Conservation (phyloP, 805 yeast genomes). For the Hanseniaspora pseudoguilliermondii region DNA sequence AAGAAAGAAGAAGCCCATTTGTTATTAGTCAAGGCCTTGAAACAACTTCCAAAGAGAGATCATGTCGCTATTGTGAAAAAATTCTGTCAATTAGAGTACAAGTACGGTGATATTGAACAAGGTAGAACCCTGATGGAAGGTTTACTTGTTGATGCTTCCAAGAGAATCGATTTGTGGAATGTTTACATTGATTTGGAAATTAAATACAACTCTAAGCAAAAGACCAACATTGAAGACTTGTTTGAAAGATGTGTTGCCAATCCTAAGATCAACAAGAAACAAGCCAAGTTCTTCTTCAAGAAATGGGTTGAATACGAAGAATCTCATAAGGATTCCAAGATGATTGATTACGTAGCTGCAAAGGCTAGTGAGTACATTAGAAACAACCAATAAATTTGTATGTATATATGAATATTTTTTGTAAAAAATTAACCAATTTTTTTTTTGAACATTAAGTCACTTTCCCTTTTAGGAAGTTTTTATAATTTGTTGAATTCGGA, state of each 20-base stretch:
- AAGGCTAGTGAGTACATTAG: constrained; percentile 71
- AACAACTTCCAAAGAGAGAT: constrained; percentile 53
- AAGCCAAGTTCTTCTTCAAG: constrained; percentile 86
- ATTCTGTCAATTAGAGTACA: constrained; percentile 79
- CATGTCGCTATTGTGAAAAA: constrained; percentile 73
- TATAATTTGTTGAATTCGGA: too few species aligned
- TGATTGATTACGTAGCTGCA: constrained; percentile 74
- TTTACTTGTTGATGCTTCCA: constrained; percentile 74
- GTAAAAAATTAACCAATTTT: neutral
- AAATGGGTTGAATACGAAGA: constrained; percentile 83
- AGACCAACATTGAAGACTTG: constrained; percentile 46
- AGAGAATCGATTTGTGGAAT: constrained; percentile 88
- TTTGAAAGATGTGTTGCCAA: constrained; percentile 62
- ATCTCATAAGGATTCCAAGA: constrained; percentile 49
- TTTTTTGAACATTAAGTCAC: constrained; percentile 3
- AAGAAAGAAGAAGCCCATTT: constrained; percentile 50
- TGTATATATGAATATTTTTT: neutral
- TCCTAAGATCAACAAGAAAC: constrained; percentile 62
- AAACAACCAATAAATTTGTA: constrained; percentile 16
- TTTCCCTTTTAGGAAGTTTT: neutral
- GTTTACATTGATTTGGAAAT: constrained; percentile 90
- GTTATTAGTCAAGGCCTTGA: constrained; percentile 62
- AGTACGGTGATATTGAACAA: constrained; percentile 82
- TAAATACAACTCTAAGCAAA: constrained; percentile 49
- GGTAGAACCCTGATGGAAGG: constrained; percentile 94